Conservation (phyloP, 805 yeast genomes). For the Metschnikowia lachancei region DNA sequence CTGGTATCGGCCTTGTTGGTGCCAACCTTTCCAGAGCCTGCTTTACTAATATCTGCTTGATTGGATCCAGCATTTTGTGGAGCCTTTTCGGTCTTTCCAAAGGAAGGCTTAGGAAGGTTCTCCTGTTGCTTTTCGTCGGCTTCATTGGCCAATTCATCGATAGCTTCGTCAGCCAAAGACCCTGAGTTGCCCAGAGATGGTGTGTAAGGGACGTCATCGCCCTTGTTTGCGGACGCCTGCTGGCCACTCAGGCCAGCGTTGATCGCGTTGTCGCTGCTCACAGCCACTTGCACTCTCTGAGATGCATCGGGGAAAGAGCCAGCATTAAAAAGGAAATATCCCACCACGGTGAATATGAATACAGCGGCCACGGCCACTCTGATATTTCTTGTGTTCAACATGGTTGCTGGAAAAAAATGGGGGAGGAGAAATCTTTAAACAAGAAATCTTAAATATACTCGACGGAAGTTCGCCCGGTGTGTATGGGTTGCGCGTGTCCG, state of each 20-base stretch:
- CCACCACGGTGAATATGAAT: slow-evolving; percentile 48
- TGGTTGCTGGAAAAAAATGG: slow-evolving; percentile 6
- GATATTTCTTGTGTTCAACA: slow-evolving; percentile 47
- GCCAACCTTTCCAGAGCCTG: too few species aligned
- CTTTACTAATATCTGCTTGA: background rate
- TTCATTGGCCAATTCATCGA: background rate
- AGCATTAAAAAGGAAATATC: slow-evolving; percentile 49
- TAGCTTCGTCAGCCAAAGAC: background rate
- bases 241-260: slow-evolving; percentile 26
- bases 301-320: slow-evolving; percentile 32
- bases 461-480: slow-evolving; percentile 1
- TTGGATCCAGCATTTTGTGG: background rate
- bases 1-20: too few species aligned
- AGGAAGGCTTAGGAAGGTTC: slow-evolving; percentile 3
- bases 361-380: slow-evolving; percentile 53
- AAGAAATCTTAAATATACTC: background rate
- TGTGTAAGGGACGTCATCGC: slow-evolving; percentile 37
- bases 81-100: background rate
- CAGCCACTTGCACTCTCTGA: slow-evolving; percentile 27
- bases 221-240: slow-evolving; percentile 36
- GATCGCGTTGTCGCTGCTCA: slow-evolving; percentile 13
- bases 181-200: slow-evolving; percentile 4
- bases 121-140: background rate
- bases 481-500: background rate
- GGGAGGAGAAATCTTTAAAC: too few species aligned